Evolutionary conservation across 768 basidiomycete species (phyloP), one percentile per base, ranked within the genome.

Genomic region (Trametes cubensis): DNA sequence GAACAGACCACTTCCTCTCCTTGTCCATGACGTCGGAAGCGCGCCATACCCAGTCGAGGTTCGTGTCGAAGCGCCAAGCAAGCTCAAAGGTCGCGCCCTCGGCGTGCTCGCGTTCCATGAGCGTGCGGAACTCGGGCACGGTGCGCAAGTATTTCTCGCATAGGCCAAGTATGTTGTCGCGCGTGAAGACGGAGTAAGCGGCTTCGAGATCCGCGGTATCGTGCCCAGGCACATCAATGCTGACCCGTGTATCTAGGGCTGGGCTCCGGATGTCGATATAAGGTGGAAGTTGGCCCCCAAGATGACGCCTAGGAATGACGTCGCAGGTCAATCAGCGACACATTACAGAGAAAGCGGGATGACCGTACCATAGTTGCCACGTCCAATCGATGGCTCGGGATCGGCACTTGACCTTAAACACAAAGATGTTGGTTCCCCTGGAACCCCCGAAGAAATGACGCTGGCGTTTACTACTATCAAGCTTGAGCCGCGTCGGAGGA

Each of bases 11-110:
- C 25, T 81, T 79, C 48, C 94, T 80, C 21, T 73, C 66, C 52
- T 81, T 77, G 11, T 86, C 90, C 38, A 83, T 78, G 0, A 88
- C 77, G 66, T 90, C 88, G 25, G 81, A 77, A n/a, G 86, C 81
- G 40, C 87, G 79, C 82, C 89, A 89, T 26, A 95, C 78, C 95
- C 95, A 98, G 69, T 98, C 95, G 49, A 98, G 72, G 62, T 84
- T 83, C 2, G 86, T 85, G 21, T 80, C 85, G 28, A 80, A 71
- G 41, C 90, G 81, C 95, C 95, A 98, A 45, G 86, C 90, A 41
- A 97, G 78, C 70, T 87, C 83, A 40, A 95, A 75, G 8, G 75
- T 74, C 54, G 81, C 82, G 21, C 91, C 92, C 48, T 80, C 74
- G 49, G 68, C 74, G 4, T 86, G 66, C 39, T 84, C 79, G 25